A percentile compares a stretch with the other conserved stretches of the same genome.
These are phyloP conservation scores for Trametes meyenii DNA, from an alignment of 768 basidiomycete genomes.

Conservation along the genomic window DNA sequence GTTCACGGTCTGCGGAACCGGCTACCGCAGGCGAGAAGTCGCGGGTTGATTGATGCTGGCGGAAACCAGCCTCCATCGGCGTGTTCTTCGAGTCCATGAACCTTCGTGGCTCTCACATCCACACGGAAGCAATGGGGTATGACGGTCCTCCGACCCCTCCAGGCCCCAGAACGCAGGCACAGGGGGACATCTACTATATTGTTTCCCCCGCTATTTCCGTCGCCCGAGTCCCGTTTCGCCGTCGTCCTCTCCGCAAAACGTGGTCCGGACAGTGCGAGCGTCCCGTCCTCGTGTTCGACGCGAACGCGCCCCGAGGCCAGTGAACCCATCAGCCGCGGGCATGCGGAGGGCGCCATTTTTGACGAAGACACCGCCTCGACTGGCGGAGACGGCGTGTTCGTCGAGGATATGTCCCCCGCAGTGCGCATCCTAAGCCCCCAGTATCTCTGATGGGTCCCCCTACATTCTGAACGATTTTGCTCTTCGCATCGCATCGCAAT, in stretches of 20 bases:
- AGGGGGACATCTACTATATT: neutral
- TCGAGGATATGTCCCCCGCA: constrained; percentile 12
- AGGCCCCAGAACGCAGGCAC: neutral
- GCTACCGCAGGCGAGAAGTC: neutral
- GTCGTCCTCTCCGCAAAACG: neutral
- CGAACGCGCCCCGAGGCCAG: constrained; percentile 6
- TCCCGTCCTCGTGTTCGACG: constrained; percentile 11
- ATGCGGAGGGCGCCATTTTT: constrained; percentile 10
- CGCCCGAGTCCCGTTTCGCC: neutral
- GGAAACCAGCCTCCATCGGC: constrained; percentile 1
- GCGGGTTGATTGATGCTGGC: neutral
- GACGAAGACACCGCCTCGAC: constrained; percentile 16
- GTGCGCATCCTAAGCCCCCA: neutral
- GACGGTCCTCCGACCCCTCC: neutral
- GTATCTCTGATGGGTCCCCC: constrained; percentile 20
- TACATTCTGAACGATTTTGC: constrained; percentile 7
- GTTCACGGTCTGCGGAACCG: constrained; percentile 11
- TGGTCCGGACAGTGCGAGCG: constrained; percentile 1
- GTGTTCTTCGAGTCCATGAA: neutral
- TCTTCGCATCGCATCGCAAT: constrained; percentile 7
- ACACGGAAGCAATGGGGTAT: neutral
- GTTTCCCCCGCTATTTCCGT: neutral
- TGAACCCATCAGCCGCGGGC: constrained; percentile 13
- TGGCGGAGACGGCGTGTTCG: constrained; percentile 15
- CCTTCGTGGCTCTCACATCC: neutral